phyloP scores from a whole-genome alignment of 352 stramenopile species.

The Globisporangium solare region DNA sequence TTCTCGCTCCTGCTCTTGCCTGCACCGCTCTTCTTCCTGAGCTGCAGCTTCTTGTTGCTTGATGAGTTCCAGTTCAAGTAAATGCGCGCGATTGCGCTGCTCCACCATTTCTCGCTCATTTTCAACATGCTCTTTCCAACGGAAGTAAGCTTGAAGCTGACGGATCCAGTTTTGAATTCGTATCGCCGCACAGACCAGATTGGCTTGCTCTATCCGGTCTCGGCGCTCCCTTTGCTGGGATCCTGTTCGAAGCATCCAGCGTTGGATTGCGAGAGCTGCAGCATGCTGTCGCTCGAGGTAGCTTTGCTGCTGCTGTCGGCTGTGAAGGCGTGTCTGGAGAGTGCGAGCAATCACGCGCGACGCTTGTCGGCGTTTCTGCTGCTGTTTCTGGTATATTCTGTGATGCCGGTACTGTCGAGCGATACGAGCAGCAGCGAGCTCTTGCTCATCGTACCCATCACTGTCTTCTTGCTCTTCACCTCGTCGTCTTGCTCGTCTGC shows the following conservation, averaged over 20 bases:
- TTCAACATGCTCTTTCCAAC: conserved; percentile 18
- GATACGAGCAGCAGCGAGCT: conserved; percentile 25
- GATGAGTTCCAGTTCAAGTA: conserved; percentile 9
- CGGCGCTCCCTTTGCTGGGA: conserved; percentile 20
- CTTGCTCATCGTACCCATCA: conserved; percentile 6
- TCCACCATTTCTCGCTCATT: conserved; percentile 4
- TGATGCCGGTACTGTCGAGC: conserved; percentile 26
- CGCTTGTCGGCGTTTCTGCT: conserved; percentile 5
- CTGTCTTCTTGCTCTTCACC: background rate
- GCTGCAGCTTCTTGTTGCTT: conserved; percentile 4
- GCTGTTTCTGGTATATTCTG: conserved; percentile 12
- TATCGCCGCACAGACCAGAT: background rate
- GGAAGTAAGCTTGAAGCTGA: conserved; percentile 21
- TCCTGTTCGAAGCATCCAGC: conserved; percentile 30
- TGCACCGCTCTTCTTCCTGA: conserved; percentile 3
- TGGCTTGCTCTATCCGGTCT: background rate
- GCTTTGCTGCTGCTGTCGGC: conserved; percentile 11
- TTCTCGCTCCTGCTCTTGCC: conserved; percentile 10
- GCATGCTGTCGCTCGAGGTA: conserved; percentile 12
- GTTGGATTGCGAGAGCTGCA: conserved; percentile 30
- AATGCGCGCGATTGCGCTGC: conserved; percentile 1
- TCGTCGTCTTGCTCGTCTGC: conserved; percentile 1
- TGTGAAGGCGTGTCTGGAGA: background rate
- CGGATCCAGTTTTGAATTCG: conserved; percentile 23
- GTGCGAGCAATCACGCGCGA: background rate